Evolutionary conservation across 78 protist species (phyloP).

Genomic region (Dictyostelium discoideum): DNA sequence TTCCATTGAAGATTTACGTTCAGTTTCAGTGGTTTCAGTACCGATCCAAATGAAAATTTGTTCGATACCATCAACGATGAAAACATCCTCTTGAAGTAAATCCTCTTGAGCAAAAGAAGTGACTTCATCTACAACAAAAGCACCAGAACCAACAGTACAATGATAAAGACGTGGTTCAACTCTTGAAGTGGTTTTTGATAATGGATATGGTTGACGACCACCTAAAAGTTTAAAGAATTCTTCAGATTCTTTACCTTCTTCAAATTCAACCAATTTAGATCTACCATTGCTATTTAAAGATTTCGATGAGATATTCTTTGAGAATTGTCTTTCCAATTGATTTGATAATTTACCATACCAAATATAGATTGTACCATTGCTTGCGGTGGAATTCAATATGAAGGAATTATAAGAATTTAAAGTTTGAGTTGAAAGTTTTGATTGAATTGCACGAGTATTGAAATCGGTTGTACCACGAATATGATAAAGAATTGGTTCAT

Average conservation of each 20-base stretch:
- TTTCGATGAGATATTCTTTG: conserved; percentile 32
- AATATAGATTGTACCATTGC: not conserved
- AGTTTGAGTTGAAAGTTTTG: conserved; percentile 17
- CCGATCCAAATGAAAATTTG: conserved; percentile 84
- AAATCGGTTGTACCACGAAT: conserved; percentile 58
- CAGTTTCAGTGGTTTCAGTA: conserved; percentile 56
- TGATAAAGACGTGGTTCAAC: conserved; percentile 70
- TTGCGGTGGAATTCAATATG: not conserved
- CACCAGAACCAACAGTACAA: conserved; percentile 80
- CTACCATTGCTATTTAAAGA: not conserved
- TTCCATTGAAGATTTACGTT: conserved; percentile 77
- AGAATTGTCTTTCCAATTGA: conserved; percentile 27
- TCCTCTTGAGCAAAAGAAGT: conserved; percentile 80
- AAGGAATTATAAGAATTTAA: conserved; percentile 41
- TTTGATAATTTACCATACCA: conserved; percentile 75
- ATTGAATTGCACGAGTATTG: conserved; percentile 69
- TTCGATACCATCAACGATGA: conserved; percentile 77
- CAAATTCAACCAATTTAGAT: conserved; percentile 15
- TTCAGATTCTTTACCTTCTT: conserved; percentile 54
- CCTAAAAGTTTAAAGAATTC: conserved; percentile 67
- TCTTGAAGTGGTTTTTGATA: not conserved
- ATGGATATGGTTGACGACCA: conserved; percentile 47
- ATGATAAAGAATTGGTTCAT: conserved; percentile 58
- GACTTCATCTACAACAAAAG: conserved; percentile 76
- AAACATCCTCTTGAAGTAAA: conserved; percentile 80